Evolutionary conservation across 768 basidiomycete species (phyloP).

Genomic region (Collybia sp.): DNA sequence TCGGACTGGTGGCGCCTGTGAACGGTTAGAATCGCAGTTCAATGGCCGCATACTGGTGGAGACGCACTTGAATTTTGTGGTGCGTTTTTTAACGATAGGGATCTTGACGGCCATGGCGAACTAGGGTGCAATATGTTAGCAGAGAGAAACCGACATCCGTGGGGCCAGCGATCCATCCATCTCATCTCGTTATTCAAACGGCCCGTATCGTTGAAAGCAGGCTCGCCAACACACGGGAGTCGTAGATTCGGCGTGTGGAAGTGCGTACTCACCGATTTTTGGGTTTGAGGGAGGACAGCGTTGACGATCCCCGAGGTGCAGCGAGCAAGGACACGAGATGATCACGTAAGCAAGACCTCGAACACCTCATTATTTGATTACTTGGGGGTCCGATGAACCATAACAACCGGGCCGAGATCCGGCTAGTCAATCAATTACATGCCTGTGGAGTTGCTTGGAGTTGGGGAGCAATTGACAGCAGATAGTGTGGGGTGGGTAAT

Average conservation of each 20-base stretch:
- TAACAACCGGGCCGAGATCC: too few relatives aligned
- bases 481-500: slow-evolving; percentile 4
- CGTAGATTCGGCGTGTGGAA: slow-evolving; percentile 18
- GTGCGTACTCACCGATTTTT: slow-evolving; percentile 45
- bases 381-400: too few relatives aligned
- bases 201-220: too few relatives aligned
- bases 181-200: slow-evolving; percentile 1
- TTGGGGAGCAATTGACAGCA: not conserved
- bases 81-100: slow-evolving; percentile 90
- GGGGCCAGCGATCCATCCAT: slow-evolving; percentile 17
- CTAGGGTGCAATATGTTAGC: slow-evolving; percentile 18
- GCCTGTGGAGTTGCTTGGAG: too few relatives aligned
- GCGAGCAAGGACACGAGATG: slow-evolving; percentile 9
- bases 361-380: slow-evolving; percentile 6
- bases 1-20: slow-evolving; percentile 96
- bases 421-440: too few relatives aligned
- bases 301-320: slow-evolving; percentile 20
- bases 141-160: slow-evolving; percentile 23
- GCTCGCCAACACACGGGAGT: too few relatives aligned
- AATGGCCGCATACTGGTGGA: slow-evolving; percentile 4
- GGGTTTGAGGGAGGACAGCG: slow-evolving; percentile 46
- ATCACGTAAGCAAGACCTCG: slow-evolving; percentile 23
- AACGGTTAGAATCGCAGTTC: slow-evolving; percentile 3
- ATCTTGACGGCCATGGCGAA: slow-evolving; percentile 51
- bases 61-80: slow-evolving; percentile 91